phyloP scores from a whole-genome alignment of 2,329 filamentous ascomycete species.

The Colletotrichum sp. region DNA sequence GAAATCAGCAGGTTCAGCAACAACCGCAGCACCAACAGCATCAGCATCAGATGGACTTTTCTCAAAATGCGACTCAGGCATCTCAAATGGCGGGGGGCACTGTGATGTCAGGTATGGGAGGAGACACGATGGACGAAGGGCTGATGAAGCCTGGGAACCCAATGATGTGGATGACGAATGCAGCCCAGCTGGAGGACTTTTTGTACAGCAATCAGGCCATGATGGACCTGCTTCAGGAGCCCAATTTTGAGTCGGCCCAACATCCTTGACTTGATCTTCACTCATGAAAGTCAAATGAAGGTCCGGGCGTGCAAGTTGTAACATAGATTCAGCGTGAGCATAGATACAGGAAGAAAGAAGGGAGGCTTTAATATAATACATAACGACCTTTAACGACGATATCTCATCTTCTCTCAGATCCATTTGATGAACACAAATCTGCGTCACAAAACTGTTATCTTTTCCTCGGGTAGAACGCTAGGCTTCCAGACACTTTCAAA shows the following conservation, averaged over 20 bases:
- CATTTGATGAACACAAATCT: rapidly evolving
- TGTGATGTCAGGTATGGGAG: background rate
- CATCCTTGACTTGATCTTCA: background rate
- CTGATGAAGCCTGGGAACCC: slow-evolving; percentile 23
- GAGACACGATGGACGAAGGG: background rate
- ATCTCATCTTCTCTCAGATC: background rate
- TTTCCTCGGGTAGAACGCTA: background rate
- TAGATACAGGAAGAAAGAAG: rapidly evolving
- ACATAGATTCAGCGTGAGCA: background rate
- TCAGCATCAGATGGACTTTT: background rate
- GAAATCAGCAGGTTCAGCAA: background rate
- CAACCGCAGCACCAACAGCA: background rate
- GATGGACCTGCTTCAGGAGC: slow-evolving; percentile 38
- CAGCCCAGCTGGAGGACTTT: slow-evolving; percentile 41
- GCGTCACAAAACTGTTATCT: background rate
- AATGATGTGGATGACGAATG: slow-evolving; percentile 41
- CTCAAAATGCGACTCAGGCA: background rate
- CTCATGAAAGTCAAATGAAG: background rate
- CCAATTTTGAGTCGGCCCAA: background rate
- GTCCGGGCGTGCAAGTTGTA: rapidly evolving
- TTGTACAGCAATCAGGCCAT: slow-evolving; percentile 43
- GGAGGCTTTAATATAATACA: rapidly evolving
- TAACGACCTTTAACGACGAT: background rate
- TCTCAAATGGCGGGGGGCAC: background rate
- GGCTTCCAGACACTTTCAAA: background rate